Evolutionary conservation across 768 basidiomycete species (phyloP).

Genomic region (Podaxis sp.): DNA sequence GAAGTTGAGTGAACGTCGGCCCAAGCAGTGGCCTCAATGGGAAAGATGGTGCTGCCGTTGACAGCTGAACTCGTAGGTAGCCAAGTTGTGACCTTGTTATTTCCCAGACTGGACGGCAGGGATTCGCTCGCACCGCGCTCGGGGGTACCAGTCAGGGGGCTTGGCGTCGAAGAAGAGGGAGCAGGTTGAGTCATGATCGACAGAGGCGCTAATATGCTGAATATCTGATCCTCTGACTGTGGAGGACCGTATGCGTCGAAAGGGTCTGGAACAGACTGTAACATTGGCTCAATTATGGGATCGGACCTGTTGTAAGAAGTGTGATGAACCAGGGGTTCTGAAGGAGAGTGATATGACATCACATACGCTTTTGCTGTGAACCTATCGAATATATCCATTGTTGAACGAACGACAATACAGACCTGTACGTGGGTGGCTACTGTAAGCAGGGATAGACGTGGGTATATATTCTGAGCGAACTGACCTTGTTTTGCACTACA

Average conservation of each 20-base stretch:
- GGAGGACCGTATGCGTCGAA: conserved; percentile 91
- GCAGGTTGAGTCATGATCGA: conserved; percentile 64
- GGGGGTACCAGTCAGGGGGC: conserved; percentile 52
- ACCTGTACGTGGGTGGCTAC: conserved; percentile 39
- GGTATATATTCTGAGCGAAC: neutral
- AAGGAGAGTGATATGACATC: conserved; percentile 16
- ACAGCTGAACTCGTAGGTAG: conserved; percentile 32
- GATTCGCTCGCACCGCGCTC: conserved; percentile 34
- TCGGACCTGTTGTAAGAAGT: conserved; percentile 57
- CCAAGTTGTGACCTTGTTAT: conserved; percentile 32
- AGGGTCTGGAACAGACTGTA: conserved; percentile 87
- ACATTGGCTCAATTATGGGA: conserved; percentile 86
- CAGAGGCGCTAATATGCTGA: conserved; percentile 87
- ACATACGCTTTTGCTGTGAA: conserved; percentile 84
- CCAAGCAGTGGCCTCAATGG: conserved; percentile 58
- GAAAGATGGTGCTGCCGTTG: conserved; percentile 41
- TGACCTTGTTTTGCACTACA: conserved; percentile 82
- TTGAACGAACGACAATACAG: conserved; percentile 82
- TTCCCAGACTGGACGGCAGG: conserved; percentile 26
- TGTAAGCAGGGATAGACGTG: conserved; percentile 9
- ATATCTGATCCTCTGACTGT: conserved; percentile 87
- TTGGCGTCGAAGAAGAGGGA: conserved; percentile 42
- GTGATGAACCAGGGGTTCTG: conserved; percentile 8
- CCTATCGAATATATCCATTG: conserved; percentile 89
- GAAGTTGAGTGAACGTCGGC: conserved; percentile 42